phyloP scores from a whole-genome alignment of 2,329 filamentous ascomycete species.

The Proliferodiscus dingleyae region DNA sequence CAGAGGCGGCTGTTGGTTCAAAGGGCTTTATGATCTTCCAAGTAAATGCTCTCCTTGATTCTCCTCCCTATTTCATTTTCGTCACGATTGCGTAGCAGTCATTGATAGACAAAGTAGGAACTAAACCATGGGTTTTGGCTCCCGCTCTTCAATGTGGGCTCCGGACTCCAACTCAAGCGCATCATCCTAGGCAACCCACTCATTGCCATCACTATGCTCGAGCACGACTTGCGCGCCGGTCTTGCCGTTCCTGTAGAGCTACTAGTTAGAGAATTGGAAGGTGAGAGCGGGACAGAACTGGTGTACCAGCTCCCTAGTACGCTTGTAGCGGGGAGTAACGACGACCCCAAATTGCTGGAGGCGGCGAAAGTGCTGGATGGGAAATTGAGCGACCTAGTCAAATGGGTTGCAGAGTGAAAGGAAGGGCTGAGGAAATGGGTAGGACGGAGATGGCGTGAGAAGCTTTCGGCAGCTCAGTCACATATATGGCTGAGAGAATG shows the following conservation, averaged over 20 bases:
- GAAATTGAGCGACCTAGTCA: constrained; percentile 15
- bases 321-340: constrained; percentile 14
- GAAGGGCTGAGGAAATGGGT: background rate
- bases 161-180: constrained; percentile 12
- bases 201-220: constrained; percentile 23
- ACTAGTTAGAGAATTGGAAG: constrained; percentile 14
- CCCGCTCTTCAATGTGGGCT: constrained; percentile 14
- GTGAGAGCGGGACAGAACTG: constrained; percentile 15
- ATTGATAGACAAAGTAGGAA: constrained; percentile 9
- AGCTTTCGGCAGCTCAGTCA: too few species aligned
- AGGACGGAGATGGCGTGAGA: background rate
- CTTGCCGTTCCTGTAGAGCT: constrained; percentile 23
- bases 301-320: constrained; percentile 18
- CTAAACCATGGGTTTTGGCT: constrained; percentile 21
- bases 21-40: constrained; percentile 23
- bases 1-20: constrained; percentile 10
- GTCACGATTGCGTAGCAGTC: background rate
- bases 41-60: constrained; percentile 1
- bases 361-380: constrained; percentile 15
- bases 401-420: constrained; percentile 3
- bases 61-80: background rate
- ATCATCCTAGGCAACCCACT: constrained; percentile 25
- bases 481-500: background rate
- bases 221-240: constrained; percentile 15
- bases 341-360: constrained; percentile 7